Evolutionary conservation across 805 yeast genomes (phyloP).

Genomic region (Candida boleticola): DNA sequence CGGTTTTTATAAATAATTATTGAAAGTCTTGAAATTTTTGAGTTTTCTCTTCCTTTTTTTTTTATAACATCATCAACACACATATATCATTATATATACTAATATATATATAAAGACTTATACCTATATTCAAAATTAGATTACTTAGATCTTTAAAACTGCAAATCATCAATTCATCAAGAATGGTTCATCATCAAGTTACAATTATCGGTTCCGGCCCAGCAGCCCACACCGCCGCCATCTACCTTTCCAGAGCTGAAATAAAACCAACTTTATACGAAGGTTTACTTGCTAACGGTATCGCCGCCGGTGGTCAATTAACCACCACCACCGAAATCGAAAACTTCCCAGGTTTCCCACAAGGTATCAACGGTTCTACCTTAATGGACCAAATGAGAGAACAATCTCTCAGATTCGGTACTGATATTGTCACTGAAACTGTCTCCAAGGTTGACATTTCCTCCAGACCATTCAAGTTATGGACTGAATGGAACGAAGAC

Average conservation of each 20-base stretch:
- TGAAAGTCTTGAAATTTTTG: too few species aligned
- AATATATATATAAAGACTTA: too few species aligned
- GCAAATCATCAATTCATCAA: constrained; percentile 19
- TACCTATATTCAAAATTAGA: too few species aligned
- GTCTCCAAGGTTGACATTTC: constrained; percentile 88
- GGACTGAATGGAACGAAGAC: constrained; percentile 96
- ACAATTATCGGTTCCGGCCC: constrained; percentile 97
- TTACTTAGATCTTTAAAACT: too few species aligned
- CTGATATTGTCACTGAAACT: constrained; percentile 93
- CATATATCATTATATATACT: too few species aligned
- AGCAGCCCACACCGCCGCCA: constrained; percentile 99
- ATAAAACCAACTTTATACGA: constrained; percentile 90
- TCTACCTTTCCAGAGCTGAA: constrained; percentile 95
- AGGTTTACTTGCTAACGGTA: constrained; percentile 95
- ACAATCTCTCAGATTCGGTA: constrained; percentile 86
- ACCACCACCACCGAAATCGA: constrained; percentile 99
- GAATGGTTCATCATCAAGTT: constrained; percentile 81
- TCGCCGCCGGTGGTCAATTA: constrained; percentile 98
- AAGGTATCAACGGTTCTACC: constrained; percentile 80
- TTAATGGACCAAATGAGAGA: constrained; percentile 93
- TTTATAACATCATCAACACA: background rate
- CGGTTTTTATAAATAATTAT: background rate
- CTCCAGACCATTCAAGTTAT: constrained; percentile 87
- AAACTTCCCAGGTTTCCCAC: constrained; percentile 98
- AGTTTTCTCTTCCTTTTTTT: background rate